A percentile compares a stretch with the other conserved stretches of the same genome.
phyloP scores from a whole-genome alignment of 2,329 filamentous ascomycete species.

The Aspergillus costaricaensis region DNA sequence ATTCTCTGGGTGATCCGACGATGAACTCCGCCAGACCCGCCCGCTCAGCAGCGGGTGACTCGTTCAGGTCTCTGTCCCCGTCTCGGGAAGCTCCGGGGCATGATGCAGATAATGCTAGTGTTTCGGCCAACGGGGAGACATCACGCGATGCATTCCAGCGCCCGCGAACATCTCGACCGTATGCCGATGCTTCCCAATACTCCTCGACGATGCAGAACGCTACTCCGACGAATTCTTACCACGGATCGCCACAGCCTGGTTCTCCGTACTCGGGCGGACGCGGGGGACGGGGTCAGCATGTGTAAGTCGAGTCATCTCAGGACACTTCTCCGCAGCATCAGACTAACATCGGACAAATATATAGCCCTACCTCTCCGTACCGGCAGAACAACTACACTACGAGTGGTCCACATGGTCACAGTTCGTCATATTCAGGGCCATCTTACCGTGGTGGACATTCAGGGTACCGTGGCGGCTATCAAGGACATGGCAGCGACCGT shows the following conservation, averaged over 20 bases:
- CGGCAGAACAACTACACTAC: slow-evolving; percentile 57
- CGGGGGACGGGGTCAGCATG: slow-evolving; percentile 56
- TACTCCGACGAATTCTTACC: slow-evolving; percentile 56
- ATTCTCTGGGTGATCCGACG: slow-evolving; percentile 22
- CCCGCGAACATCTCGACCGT: slow-evolving; percentile 43
- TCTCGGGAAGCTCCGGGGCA: slow-evolving; percentile 35
- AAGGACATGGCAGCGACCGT: slow-evolving; percentile 48
- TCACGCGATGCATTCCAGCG: slow-evolving; percentile 37
- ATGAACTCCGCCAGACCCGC: slow-evolving; percentile 33
- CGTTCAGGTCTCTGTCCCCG: slow-evolving; percentile 36
- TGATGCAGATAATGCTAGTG: slow-evolving; percentile 33
- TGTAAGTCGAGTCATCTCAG: slow-evolving; percentile 45
- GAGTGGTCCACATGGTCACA: slow-evolving; percentile 58
- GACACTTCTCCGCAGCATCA: slow-evolving; percentile 14
- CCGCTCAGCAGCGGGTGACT: slow-evolving; percentile 32
- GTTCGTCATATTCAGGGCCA: slow-evolving; percentile 43
- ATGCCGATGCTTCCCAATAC: slow-evolving; percentile 51
- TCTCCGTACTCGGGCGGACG: slow-evolving; percentile 61
- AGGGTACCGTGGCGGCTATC: slow-evolving; percentile 63
- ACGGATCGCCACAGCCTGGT: slow-evolving; percentile 62
- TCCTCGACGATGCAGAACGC: slow-evolving; percentile 62
- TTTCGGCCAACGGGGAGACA: slow-evolving; percentile 34
- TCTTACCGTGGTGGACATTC: slow-evolving; percentile 55
- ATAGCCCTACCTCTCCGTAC: slow-evolving; percentile 65
- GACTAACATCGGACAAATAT: slow-evolving; percentile 38